phyloP scores from a whole-genome alignment of 202 grass and related monocot genomes.

The Dendrocalamus latiflorus region DNA sequence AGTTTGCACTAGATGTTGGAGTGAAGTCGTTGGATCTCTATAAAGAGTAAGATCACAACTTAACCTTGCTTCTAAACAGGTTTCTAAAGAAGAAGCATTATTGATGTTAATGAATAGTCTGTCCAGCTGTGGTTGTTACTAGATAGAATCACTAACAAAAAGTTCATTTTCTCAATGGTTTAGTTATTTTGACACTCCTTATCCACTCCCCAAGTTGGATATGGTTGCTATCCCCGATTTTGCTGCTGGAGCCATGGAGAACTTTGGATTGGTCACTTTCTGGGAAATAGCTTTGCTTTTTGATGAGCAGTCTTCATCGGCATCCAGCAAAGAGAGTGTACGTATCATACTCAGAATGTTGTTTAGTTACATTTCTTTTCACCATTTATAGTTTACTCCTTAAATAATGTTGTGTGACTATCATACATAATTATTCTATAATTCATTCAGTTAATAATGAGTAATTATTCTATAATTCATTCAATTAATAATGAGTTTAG shows the following conservation, averaged over 20 bases:
- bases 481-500: neutral
- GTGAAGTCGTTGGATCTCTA: slow-evolving; percentile 68
- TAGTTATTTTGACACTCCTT: slow-evolving; percentile 81
- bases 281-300: slow-evolving; percentile 61
- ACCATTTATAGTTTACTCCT: neutral
- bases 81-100: slow-evolving; percentile 14
- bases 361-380: neutral
- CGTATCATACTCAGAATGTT: neutral
- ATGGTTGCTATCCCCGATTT: slow-evolving; percentile 90
- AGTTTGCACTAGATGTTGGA: slow-evolving; percentile 80
- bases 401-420: neutral
- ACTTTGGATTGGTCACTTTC: slow-evolving; percentile 80
- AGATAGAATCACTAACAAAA: neutral
- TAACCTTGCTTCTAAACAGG: slow-evolving; percentile 1
- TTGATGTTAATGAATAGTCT: slow-evolving; percentile 21
- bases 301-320: slow-evolving; percentile 53
- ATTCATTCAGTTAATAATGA: neutral
- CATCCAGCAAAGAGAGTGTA: slow-evolving; percentile 57
- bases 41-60: slow-evolving; percentile 51
- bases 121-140: neutral
- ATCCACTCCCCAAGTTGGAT: slow-evolving; percentile 91
- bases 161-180: neutral
- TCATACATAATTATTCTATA: neutral
- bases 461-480: slow-evolving; percentile 5
- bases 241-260: slow-evolving; percentile 77